phyloP scores from a whole-genome alignment of 2,329 filamentous ascomycete species.

The Lachnellula hyalina region DNA sequence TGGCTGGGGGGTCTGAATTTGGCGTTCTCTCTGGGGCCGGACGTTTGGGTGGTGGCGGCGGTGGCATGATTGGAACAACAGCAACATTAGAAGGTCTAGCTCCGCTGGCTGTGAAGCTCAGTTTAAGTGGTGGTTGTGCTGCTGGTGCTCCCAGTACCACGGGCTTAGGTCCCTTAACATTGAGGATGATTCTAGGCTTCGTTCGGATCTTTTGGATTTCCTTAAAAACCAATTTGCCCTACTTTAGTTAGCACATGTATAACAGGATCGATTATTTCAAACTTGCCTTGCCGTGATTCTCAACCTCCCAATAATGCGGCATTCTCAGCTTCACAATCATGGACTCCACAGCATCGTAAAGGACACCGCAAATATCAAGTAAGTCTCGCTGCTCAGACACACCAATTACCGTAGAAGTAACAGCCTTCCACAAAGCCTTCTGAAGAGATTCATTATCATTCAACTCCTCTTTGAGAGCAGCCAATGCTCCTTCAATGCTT shows the following conservation, averaged over 20 bases:
- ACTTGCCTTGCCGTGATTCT: conserved; percentile 34
- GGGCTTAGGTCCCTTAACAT: background rate
- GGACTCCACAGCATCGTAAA: conserved; percentile 45
- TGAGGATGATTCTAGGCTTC: conserved; percentile 9
- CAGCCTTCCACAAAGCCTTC: conserved; percentile 43
- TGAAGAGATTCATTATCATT: conserved; percentile 41
- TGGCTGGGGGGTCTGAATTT: background rate
- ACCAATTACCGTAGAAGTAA: conserved; percentile 43
- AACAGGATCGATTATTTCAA: background rate
- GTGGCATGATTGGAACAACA: background rate
- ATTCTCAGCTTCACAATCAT: conserved; percentile 43
- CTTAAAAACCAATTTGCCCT: conserved; percentile 29
- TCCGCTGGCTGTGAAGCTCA: conserved; percentile 1
- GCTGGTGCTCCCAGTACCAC: background rate
- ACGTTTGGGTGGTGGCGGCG: conserved; percentile 10
- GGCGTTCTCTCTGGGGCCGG: conserved; percentile 2
- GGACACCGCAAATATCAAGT: conserved; percentile 45
- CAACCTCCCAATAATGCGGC: conserved; percentile 42
- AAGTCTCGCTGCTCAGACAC: conserved; percentile 45
- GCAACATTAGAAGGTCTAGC: background rate
- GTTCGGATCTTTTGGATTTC: conserved; percentile 27
- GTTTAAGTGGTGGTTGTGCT: background rate
- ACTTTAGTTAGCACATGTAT: conserved; percentile 4
- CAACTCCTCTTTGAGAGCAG: conserved; percentile 44
- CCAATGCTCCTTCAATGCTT: conserved; percentile 42